These are phyloP conservation scores for Cyclaneusma minus DNA, from an alignment of 2,329 filamentous ascomycete genomes.

Conservation along the genomic window DNA sequence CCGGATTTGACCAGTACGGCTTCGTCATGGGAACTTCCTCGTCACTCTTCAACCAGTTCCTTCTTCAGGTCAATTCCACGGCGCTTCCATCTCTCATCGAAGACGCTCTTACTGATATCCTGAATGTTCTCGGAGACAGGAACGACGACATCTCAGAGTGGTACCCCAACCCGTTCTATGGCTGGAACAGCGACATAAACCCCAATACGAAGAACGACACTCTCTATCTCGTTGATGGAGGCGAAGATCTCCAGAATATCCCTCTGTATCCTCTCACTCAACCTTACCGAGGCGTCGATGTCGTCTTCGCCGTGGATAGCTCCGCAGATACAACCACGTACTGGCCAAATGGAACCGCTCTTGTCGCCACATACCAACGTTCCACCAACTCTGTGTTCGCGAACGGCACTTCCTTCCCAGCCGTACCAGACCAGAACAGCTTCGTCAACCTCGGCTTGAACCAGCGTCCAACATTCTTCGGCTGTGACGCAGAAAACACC, in stretches of 20 bases:
- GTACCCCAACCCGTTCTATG: conserved; percentile 60
- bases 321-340: conserved; percentile 53
- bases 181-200: conserved; percentile 44
- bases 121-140: conserved; percentile 36
- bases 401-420: conserved; percentile 58
- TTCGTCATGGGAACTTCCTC: conserved; percentile 79
- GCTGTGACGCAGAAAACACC: conserved; percentile 53
- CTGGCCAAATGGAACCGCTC: conserved; percentile 66
- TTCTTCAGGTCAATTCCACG: conserved; percentile 45
- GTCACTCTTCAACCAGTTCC: conserved; percentile 67
- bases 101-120: conserved; percentile 31
- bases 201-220: conserved; percentile 32
- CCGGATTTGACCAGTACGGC: conserved; percentile 69
- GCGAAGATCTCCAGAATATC: conserved; percentile 65
- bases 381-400: conserved; percentile 37
- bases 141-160: conserved; percentile 63
- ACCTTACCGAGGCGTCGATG: conserved; percentile 54
- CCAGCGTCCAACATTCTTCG: conserved; percentile 63
- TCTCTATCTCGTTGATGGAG: conserved; percentile 64
- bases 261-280: conserved; percentile 66
- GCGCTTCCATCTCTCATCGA: conserved; percentile 31
- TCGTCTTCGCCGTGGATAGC: conserved; percentile 68
- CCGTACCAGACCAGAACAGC: conserved; percentile 58
- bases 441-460: conserved; percentile 68
- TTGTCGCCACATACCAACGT: conserved; percentile 61